Percentiles rank a stretch among this genome's conserved stretches.
Evolutionary conservation across 2,329 filamentous ascomycete genomes (phyloP).

Genomic region (Sphaerulina populicola): DNA sequence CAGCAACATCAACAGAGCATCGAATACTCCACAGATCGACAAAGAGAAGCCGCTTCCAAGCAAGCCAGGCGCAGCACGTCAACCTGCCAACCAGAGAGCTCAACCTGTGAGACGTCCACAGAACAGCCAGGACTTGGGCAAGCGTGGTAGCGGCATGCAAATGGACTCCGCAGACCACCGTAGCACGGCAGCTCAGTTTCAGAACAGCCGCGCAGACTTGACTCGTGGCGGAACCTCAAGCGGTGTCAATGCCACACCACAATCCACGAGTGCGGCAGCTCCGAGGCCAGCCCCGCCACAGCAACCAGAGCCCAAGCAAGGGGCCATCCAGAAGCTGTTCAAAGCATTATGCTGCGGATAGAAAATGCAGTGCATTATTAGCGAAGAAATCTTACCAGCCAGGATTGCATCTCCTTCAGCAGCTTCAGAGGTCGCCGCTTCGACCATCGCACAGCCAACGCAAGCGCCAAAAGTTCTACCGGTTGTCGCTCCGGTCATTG

Average conservation of each 20-base stretch:
- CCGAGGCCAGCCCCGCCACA: conserved; percentile 21
- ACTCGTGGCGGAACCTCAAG: conserved; percentile 13
- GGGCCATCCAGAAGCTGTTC: conserved; percentile 84
- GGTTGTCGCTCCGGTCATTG: background rate
- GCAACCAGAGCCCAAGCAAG: conserved; percentile 60
- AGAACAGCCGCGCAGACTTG: conserved; percentile 69
- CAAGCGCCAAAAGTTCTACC: background rate
- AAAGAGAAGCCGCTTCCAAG: conserved; percentile 36
- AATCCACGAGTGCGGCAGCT: conserved; percentile 9
- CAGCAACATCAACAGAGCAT: conserved; percentile 49
- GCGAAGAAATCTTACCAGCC: conserved; percentile 1
- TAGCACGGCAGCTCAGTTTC: conserved; percentile 92
- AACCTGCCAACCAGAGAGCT: conserved; percentile 62
- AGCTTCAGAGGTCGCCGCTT: background rate
- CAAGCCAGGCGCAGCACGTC: conserved; percentile 53
- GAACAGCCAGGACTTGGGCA: conserved; percentile 38
- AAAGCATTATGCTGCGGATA: conserved; percentile 83
- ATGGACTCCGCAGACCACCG: conserved; percentile 64
- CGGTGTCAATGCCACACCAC: conserved; percentile 9
- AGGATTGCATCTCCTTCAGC: background rate
- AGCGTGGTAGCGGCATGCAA: conserved; percentile 72
- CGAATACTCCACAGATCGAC: conserved; percentile 42
- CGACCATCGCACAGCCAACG: background rate
- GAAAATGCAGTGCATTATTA: conserved; percentile 12
- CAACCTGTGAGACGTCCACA: conserved; percentile 28